phyloP scores from a whole-genome alignment of 2,329 filamentous ascomycete species.

The Ceratocystis huliohia region DNA sequence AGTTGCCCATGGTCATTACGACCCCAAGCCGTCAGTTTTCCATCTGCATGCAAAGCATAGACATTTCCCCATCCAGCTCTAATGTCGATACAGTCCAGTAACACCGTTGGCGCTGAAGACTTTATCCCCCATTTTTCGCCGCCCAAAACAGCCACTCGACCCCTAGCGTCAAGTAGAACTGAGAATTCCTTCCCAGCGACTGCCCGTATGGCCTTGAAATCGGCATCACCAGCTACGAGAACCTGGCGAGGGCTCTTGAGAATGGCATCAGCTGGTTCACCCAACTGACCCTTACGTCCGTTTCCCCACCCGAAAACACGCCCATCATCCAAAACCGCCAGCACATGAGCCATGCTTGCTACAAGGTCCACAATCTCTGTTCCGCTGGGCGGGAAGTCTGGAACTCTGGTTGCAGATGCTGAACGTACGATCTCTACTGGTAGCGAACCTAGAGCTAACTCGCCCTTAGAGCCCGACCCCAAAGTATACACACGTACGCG shows the following conservation, averaged over 20 bases:
- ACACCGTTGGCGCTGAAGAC: conserved; percentile 40
- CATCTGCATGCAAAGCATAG: conserved; percentile 52
- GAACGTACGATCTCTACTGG: conserved; percentile 33
- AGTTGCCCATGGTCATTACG: conserved; percentile 76
- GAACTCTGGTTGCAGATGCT: conserved; percentile 37
- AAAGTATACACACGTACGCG: conserved; percentile 43
- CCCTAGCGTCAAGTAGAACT: conserved; percentile 35
- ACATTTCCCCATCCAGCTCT: conserved; percentile 73
- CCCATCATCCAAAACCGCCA: conserved; percentile 61
- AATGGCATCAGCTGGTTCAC: conserved; percentile 38
- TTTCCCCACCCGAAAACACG: conserved; percentile 81
- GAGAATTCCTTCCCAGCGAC: conserved; percentile 82
- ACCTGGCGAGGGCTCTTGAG: conserved; percentile 51
- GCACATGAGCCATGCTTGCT: conserved; percentile 65
- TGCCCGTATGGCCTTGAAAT: conserved; percentile 52
- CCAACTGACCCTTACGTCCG: conserved; percentile 73
- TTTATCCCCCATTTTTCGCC: conserved; percentile 59
- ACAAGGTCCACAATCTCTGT: conserved; percentile 51
- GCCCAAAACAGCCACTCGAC: conserved; percentile 55
- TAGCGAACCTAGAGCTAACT: conserved; percentile 51
- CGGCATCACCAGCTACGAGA: conserved; percentile 29
- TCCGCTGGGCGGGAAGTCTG: conserved; percentile 50
- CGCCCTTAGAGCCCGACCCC: conserved; percentile 57
- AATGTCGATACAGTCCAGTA: conserved; percentile 53
- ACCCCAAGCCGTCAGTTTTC: conserved; percentile 60